phyloP scores from a whole-genome alignment of 2,329 filamentous ascomycete genomes.

The Plenodomus biglobosus region DNA sequence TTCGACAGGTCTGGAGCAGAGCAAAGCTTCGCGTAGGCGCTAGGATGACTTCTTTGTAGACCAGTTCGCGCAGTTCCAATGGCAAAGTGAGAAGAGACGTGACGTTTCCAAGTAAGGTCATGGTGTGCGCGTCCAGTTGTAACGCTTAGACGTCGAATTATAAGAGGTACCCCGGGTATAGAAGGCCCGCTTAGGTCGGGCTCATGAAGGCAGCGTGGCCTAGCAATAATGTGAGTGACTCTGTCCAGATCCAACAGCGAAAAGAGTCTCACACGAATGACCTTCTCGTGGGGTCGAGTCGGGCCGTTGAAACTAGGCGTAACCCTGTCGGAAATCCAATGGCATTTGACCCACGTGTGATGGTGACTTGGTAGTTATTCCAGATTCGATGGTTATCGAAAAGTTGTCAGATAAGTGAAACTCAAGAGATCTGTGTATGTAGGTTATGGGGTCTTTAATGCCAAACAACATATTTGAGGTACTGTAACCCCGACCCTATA shows the following conservation, averaged over 20 bases:
- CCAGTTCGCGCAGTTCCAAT: slow-evolving; percentile 33
- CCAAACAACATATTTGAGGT: too few relatives aligned
- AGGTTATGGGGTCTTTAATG: too few relatives aligned
- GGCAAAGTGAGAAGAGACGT: slow-evolving; percentile 16
- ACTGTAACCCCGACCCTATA: neutral
- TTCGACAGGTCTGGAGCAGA: slow-evolving; percentile 29
- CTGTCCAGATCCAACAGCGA: neutral
- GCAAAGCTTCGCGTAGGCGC: slow-evolving; percentile 18
- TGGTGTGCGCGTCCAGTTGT: neutral
- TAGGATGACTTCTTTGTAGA: slow-evolving; percentile 31
- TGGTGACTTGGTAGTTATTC: neutral
- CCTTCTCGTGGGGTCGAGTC: neutral
- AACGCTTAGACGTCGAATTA: neutral
- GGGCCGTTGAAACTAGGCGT: neutral
- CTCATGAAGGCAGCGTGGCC: neutral
- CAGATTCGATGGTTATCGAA: neutral
- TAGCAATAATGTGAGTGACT: neutral
- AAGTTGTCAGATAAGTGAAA: too few relatives aligned
- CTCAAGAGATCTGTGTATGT: too few relatives aligned
- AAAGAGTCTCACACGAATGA: neutral
- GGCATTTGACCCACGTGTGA: neutral
- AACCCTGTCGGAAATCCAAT: neutral
- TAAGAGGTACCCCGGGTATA: neutral
- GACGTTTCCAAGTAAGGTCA: neutral
- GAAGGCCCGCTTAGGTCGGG: neutral